phyloP scores from a whole-genome alignment of 108 stramenopile genomes.

The Fragilaria radians region DNA sequence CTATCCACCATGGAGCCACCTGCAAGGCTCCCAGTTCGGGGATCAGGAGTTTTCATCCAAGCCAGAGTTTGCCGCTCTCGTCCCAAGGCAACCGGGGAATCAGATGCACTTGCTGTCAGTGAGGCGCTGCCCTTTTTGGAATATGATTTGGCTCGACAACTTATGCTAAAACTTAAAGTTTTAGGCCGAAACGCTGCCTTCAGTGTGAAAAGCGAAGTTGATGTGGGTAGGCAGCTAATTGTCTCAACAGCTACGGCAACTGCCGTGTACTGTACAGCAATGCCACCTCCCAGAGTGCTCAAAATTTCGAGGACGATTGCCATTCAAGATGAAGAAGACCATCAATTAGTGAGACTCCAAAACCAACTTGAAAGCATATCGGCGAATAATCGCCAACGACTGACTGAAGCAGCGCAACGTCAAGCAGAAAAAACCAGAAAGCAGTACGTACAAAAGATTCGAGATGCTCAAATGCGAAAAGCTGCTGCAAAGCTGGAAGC shows the following conservation, averaged over 20 bases:
- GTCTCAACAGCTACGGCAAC: constrained; percentile 83
- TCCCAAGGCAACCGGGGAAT: constrained; percentile 73
- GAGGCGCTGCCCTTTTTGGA: constrained; percentile 93
- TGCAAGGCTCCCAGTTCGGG: constrained; percentile 73
- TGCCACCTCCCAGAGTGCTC: constrained; percentile 81
- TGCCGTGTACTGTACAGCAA: constrained; percentile 82
- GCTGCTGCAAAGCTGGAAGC: constrained; percentile 45
- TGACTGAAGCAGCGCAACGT: constrained; percentile 48
- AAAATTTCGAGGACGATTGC: constrained; percentile 82
- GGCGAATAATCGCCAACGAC: constrained; percentile 59
- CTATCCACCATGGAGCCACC: constrained; percentile 71
- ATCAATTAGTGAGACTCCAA: constrained; percentile 72
- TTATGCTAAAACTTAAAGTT: constrained; percentile 94
- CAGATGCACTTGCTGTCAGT: constrained; percentile 86
- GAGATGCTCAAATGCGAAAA: constrained; percentile 51
- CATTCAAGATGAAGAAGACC: constrained; percentile 76
- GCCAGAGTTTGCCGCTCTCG: constrained; percentile 90
- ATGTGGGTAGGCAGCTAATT: constrained; percentile 76
- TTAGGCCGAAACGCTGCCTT: constrained; percentile 91
- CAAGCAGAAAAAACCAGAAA: constrained; percentile 45
- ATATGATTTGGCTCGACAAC: constrained; percentile 92
- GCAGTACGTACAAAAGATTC: constrained; percentile 40
- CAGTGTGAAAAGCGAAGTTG: constrained; percentile 74
- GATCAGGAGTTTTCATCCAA: constrained; percentile 89
- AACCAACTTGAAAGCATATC: constrained; percentile 71